Conservation (phyloP, 2,329 filamentous ascomycete species). For the Aspergillus sp. region DNA sequence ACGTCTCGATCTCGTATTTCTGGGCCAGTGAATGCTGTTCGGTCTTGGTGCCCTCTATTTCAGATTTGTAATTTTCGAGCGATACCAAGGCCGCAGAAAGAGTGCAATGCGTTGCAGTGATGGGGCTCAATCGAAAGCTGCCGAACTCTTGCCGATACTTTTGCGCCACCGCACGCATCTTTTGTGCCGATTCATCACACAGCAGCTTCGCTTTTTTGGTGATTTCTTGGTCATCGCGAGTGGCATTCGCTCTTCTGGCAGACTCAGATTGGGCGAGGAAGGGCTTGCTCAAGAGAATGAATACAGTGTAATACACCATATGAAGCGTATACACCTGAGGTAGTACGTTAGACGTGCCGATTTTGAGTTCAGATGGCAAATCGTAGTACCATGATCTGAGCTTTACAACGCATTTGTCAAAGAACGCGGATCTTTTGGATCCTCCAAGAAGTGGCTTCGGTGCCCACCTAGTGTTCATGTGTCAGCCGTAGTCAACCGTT, state of each 20-base stretch:
- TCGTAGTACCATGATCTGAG: not conserved
- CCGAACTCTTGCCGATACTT: conserved; percentile 36
- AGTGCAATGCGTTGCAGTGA: conserved; percentile 37
- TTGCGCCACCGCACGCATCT: conserved; percentile 26
- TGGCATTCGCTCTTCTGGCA: too few species aligned
- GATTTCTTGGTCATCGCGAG: not conserved
- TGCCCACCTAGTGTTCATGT: not conserved
- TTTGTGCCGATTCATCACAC: conserved; percentile 19
- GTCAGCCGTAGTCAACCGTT: not conserved
- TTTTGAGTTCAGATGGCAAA: not conserved
- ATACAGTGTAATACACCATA: not conserved
- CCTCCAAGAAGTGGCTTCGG: not conserved
- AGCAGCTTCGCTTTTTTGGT: not conserved
- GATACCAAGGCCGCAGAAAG: conserved; percentile 32
- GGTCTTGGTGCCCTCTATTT: not conserved
- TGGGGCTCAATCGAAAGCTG: conserved; percentile 34
- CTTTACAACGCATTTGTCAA: not conserved
- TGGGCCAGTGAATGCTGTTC: not conserved
- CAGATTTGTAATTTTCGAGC: not conserved
- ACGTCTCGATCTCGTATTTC: not conserved
- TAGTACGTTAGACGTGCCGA: not conserved
- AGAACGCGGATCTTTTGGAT: not conserved
- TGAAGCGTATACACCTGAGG: not conserved
- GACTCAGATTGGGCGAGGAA: not conserved
- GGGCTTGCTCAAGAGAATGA: not conserved